Evolutionary conservation across 495 filamentous ascomycete genomes (phyloP), one percentile per base, ranked within the genome.

Genomic region (Penicillium roqueforti): DNA sequence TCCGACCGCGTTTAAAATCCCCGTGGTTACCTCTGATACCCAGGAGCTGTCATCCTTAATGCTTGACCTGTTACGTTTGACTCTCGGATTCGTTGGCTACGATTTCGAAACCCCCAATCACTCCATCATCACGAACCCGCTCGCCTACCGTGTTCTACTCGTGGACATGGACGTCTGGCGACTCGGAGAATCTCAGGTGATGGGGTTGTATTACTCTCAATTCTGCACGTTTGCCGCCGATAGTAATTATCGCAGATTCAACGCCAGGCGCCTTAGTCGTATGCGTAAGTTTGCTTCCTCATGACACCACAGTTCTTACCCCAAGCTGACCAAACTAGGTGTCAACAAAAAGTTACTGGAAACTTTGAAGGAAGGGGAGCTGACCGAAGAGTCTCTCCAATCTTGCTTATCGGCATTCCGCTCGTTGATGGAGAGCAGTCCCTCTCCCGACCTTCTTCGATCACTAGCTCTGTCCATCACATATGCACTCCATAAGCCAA

Each of bases 101-200:
- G 81, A 88, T 28, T 83, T 83, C 60, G 74, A 84, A 47, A 79
- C 84, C 46, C 87, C 90, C 14, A 82, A 87, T 57, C 85, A 89
- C 38, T 95, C 91, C 10, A 87, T 97, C 56, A 95, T 98, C 67
- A 88, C 92, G 56, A 98, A 98, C 63, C 91, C 93, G 2, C 76
- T 98, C 31, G 93, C 93, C 4, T 97, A 96, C 69, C 83, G 95
- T 42, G 82, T 96, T 38, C 78, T 98, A 28, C 75, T 98, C 20
- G 88, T 97, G 38, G 93, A 98, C 71, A 83, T 89, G 59, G 92
- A 97, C 58, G 82, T 87, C 34, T 98, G 93, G 93, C 80, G 92
- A 60, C 85, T 83, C 67, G 87, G 87, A 32, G 85, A 85, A 38
- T 54, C 78, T 4, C 71, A 80, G 20, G 87, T 91, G 3, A 88